Base-by-base conservation (phyloP, 2,329 filamentous ascomycete species). In the Claviceps spartinae region DNA sequence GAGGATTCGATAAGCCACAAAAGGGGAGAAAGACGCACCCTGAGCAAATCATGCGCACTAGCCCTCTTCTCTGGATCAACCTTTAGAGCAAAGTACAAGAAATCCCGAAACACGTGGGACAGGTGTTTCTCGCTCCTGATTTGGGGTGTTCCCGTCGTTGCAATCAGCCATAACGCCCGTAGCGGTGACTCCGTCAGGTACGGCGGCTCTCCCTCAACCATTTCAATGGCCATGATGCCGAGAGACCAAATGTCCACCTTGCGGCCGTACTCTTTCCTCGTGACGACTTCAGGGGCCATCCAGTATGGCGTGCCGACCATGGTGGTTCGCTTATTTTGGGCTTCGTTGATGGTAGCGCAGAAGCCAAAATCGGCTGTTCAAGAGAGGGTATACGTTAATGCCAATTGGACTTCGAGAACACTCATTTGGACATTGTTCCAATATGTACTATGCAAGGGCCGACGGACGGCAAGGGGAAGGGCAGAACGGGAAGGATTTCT, bases 281-380 rank as follows among this genome's bases (percentile, higher is more conserved):
- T 97, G 30, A 98, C 93, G 22, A 98, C 91, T 69, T 98, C 93
- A 3, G 93, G 93, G 1, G 93, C 93, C 93, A 98, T 98, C 93
- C 93, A 98, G 69, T 98, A 98, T 2, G 93, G 93, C 7, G 93
- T 97, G 51, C 93, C 93, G 45, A 98, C 93, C 93, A 97, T 98
- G 14, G 93, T 98, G 4, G 90, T 97, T 54, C 93, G 86, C 76
- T 97, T 97, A 71, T 90, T 94, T 61, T 96, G 90, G 30, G 86
- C 85, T 63, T 97, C 91, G 64, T 96, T 97, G 70, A 97, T 96
- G 64, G 95, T 94, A 24, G 93, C 93, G 68, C 93, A 97, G 73
- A 98, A 98, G 13, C 93, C 93, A 63, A 98, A 97, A 74, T 98
- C 93, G 62, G 91, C 88, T 95, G 57, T 24, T 9, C 36, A n/a